phyloP scores from a whole-genome alignment of 192 early-diverging fungal species.

The Jimgerdemannia flammicorona region DNA sequence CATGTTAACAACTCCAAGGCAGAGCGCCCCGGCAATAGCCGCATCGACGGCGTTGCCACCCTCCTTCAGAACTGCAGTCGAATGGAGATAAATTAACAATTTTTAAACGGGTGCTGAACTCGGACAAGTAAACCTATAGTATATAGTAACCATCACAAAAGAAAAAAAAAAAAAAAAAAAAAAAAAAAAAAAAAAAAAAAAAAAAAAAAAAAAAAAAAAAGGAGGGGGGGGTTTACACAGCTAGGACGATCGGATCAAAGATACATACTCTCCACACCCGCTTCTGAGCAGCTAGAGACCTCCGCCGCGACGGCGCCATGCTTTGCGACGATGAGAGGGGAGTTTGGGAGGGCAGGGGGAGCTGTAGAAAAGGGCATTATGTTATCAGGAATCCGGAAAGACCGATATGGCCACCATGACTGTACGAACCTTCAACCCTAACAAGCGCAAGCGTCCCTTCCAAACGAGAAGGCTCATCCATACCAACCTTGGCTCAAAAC shows the following conservation, averaged over 20 bases:
- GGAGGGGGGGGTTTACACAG: neutral
- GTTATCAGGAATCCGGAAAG: too few species aligned
- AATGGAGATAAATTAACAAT: neutral
- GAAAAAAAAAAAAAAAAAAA: slow-evolving; percentile 14
- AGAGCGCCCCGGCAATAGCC: slow-evolving; percentile 79
- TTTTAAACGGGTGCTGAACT: too few species aligned
- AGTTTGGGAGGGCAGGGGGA: neutral
- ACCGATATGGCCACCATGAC: too few species aligned
- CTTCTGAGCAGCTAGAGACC: slow-evolving; percentile 61
- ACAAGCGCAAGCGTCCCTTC: too few species aligned
- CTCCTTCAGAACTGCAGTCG: slow-evolving; percentile 57
- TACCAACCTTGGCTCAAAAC: too few species aligned
- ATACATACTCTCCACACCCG: slow-evolving; percentile 55
- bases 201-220: slow-evolving; percentile 12
- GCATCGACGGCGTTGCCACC: slow-evolving; percentile 91
- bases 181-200: slow-evolving; percentile 11
- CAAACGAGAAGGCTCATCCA: too few species aligned
- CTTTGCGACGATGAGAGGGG: slow-evolving; percentile 35
- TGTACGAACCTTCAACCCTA: too few species aligned
- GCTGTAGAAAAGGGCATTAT: neutral
- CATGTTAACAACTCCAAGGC: slow-evolving; percentile 84
- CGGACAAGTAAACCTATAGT: neutral
- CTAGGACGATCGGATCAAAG: neutral
- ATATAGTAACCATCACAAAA: slow-evolving; percentile 1
- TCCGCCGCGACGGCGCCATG: slow-evolving; percentile 70